Evolutionary conservation across 106 monocot genomes (phyloP).

Genomic region (Acanthochlamys bracteata): DNA sequence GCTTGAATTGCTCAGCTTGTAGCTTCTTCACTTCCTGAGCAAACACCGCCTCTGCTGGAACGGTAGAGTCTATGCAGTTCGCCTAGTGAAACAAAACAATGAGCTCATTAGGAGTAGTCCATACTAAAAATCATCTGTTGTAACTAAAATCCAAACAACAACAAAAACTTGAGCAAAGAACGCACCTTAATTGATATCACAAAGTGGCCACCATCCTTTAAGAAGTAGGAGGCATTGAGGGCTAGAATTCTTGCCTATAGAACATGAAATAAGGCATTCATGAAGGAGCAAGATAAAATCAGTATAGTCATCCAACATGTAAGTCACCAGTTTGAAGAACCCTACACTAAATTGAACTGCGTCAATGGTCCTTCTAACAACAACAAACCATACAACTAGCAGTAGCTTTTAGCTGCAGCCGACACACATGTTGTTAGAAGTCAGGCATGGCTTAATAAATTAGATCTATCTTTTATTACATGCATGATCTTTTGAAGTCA

Average conservation of each 20-base stretch:
- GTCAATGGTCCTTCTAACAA: no score
- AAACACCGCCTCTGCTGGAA: conserved; percentile 87
- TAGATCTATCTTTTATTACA: no score
- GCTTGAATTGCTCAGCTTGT: conserved; percentile 88
- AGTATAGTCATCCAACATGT: not conserved
- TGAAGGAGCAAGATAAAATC: not conserved
- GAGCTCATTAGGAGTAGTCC: not conserved
- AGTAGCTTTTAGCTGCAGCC: no score
- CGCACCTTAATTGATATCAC: conserved; percentile 98
- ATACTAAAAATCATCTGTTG: not conserved
- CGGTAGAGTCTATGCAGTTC: conserved; percentile 90
- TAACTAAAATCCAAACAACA: no score
- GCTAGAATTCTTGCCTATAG: conserved; percentile 86
- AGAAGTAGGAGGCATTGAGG: conserved; percentile 77
- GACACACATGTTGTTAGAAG: no score
- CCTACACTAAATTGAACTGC: no score
- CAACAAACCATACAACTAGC: no score
- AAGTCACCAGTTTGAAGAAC: no score
- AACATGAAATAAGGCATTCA: not conserved
- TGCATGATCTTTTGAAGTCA: no score
- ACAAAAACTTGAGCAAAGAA: no score
- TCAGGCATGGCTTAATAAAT: no score
- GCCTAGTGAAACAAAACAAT: conserved; percentile 31
- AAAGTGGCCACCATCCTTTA: conserved; percentile 87
- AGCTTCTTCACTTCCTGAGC: conserved; percentile 84